Percentiles rank a stretch among this genome's conserved stretches.
These are phyloP conservation scores for Salvia sclarea DNA, from an alignment of 305 asterid genomes.

Conservation along the genomic window DNA sequence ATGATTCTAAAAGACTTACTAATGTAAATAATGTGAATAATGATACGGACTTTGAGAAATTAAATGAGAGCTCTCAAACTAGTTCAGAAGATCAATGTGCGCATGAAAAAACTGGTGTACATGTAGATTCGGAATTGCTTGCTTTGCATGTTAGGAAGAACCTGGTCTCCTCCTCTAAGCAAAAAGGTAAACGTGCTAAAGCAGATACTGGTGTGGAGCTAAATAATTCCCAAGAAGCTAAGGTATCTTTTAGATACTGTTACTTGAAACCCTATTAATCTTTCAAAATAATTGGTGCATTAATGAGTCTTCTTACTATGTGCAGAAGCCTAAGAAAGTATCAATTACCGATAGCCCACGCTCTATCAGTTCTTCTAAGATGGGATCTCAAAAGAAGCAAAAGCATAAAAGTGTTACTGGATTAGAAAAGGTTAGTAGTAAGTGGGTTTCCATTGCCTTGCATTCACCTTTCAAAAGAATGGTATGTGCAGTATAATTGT, in stretches of 20 bases:
- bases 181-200: conserved; percentile 52
- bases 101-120: conserved; percentile 43
- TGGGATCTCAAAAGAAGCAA: conserved; percentile 57
- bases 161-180: conserved; percentile 43
- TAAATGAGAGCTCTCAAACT: conserved; percentile 45
- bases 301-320: conserved; percentile 21
- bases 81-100: conserved; percentile 50
- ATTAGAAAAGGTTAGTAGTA: conserved; percentile 60
- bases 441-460: conserved; percentile 21
- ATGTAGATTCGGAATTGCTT: conserved; percentile 52
- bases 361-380: conserved; percentile 48
- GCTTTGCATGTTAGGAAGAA: conserved; percentile 51
- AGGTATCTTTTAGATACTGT: conserved; percentile 48
- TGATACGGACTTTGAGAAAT: conserved; percentile 40
- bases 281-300: conserved; percentile 22
- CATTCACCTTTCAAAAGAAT: conserved; percentile 10
- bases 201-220: conserved; percentile 41
- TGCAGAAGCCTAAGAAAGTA: conserved; percentile 58
- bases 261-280: conserved; percentile 6
- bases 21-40: conserved; percentile 34
- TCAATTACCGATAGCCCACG: conserved; percentile 39
- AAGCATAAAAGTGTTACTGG: conserved; percentile 51
- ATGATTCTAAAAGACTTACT: conserved; percentile 39
- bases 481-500: background rate
- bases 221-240: conserved; percentile 45